phyloP scores from a whole-genome alignment of 495 filamentous ascomycete genomes.

The Podospora australis region DNA sequence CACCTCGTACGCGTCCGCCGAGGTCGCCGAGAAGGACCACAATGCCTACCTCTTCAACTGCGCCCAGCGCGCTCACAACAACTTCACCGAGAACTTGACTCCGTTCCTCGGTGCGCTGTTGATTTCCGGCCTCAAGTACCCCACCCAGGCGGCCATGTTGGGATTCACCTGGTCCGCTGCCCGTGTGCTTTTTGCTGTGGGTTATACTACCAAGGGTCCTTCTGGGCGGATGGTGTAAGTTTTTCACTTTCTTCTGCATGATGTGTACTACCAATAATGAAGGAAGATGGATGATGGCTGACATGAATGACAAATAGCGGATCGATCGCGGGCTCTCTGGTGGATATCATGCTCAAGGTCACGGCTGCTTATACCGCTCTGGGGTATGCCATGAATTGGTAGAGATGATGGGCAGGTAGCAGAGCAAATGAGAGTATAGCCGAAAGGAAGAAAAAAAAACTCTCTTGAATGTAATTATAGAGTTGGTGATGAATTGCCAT shows the following conservation, averaged over 20 bases:
- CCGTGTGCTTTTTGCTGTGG: conserved; percentile 50
- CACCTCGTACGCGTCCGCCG: conserved; percentile 54
- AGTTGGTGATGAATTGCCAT: no score
- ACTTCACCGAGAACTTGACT: conserved; percentile 62
- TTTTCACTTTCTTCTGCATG: not conserved
- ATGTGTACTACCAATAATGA: not conserved
- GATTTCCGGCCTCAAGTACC: conserved; percentile 51
- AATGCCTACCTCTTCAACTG: conserved; percentile 46
- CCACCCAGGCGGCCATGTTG: conserved; percentile 43
- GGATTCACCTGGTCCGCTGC: conserved; percentile 51
- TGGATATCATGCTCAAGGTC: not conserved
- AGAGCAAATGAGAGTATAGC: no score
- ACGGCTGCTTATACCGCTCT: conserved; percentile 2
- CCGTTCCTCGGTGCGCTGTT: conserved; percentile 53
- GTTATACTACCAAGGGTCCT: conserved; percentile 47
- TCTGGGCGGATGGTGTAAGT: conserved; percentile 26
- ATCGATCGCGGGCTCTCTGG: not conserved
- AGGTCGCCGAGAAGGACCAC: conserved; percentile 51
- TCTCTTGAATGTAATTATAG: no score
- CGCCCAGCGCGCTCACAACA: conserved; percentile 64
- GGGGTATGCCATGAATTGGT: not conserved
- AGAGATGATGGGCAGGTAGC: no score
- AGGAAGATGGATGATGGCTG: not conserved
- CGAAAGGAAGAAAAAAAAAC: no score
- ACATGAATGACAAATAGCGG: not conserved